Evolutionary conservation across 2,329 filamentous ascomycete species (phyloP).

Genomic region (Penicillium sp.): DNA sequence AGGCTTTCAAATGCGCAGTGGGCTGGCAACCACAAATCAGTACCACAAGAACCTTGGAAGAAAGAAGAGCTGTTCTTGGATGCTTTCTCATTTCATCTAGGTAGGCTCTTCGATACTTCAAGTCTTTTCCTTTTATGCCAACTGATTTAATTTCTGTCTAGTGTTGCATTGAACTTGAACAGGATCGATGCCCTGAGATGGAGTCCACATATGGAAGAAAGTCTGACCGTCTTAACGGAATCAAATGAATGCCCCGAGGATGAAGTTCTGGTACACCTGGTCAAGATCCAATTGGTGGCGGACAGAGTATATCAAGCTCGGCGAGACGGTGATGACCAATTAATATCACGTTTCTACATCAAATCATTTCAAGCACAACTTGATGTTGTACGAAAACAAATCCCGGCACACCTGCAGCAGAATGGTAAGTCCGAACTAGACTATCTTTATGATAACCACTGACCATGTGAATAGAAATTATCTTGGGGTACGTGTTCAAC

Average conservation of each 20-base stretch:
- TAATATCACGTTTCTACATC: constrained; percentile 16
- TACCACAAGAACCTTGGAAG: constrained; percentile 47
- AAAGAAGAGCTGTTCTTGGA: constrained; percentile 51
- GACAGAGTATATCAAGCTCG: constrained; percentile 19
- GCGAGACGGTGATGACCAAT: constrained; percentile 16
- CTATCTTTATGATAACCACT: neutral
- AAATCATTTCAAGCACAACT: constrained; percentile 23
- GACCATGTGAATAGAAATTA: constrained; percentile 5
- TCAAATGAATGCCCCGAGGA: constrained; percentile 53
- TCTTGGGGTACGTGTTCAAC: constrained; percentile 13
- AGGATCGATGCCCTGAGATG: constrained; percentile 53
- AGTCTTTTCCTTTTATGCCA: neutral
- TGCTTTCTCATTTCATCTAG: constrained; percentile 48
- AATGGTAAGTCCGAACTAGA: constrained; percentile 18
- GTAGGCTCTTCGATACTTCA: constrained; percentile 21
- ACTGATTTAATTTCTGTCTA: constrained; percentile 10
- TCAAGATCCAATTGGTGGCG: constrained; percentile 26
- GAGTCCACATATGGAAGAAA: constrained; percentile 61
- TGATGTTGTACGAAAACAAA: constrained; percentile 16
- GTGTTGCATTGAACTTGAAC: constrained; percentile 35
- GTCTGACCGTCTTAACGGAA: constrained; percentile 48
- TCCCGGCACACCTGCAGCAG: constrained; percentile 18
- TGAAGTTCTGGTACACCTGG: constrained; percentile 42
- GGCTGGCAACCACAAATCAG: constrained; percentile 15
- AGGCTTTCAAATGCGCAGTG: constrained; percentile 21